Conservation (phyloP, 495 filamentous ascomycete genomes). For the Podospora tetraspora region DNA sequence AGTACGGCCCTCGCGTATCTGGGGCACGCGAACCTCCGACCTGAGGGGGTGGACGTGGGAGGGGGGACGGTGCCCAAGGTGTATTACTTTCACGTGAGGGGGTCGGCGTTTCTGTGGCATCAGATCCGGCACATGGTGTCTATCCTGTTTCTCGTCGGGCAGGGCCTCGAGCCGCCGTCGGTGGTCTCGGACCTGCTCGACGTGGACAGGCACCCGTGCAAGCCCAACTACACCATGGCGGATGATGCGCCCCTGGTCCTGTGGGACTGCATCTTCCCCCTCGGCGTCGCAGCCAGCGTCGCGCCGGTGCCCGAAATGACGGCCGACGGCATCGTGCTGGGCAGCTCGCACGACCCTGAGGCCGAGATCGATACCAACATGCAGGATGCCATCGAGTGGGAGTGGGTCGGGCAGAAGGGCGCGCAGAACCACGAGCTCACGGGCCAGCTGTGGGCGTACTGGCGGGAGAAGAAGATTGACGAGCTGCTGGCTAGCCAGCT, state of each 20-base stretch:
- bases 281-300: constrained; percentile 14
- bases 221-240: constrained; percentile 85
- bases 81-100: constrained; percentile 80
- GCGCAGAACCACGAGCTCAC: constrained; percentile 52
- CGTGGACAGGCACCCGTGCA: constrained; percentile 57
- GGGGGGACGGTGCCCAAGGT: constrained; percentile 51
- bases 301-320: not conserved
- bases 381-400: constrained; percentile 67
- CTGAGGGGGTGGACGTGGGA: not conserved
- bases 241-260: constrained; percentile 82
- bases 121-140: constrained; percentile 90
- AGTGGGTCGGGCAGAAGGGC: constrained; percentile 63
- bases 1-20: constrained; percentile 44
- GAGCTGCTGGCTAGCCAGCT: constrained; percentile 70
- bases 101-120: constrained; percentile 96
- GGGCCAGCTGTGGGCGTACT: constrained; percentile 70
- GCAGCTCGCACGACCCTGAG: constrained; percentile 32
- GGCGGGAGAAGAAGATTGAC: constrained; percentile 82
- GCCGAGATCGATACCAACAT: constrained; percentile 28
- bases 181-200: constrained; percentile 71
- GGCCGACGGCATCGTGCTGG: constrained; percentile 13
- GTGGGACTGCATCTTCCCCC: constrained; percentile 90
- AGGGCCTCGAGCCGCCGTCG: constrained; percentile 72
- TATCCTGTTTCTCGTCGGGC: constrained; percentile 84
- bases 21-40: constrained; percentile 17